A percentile compares a stretch with the other conserved stretches of the same genome.
These are phyloP conservation scores for Micromonas pusilla DNA, from an alignment of 139 green algal species.

Conservation along the genomic window DNA sequence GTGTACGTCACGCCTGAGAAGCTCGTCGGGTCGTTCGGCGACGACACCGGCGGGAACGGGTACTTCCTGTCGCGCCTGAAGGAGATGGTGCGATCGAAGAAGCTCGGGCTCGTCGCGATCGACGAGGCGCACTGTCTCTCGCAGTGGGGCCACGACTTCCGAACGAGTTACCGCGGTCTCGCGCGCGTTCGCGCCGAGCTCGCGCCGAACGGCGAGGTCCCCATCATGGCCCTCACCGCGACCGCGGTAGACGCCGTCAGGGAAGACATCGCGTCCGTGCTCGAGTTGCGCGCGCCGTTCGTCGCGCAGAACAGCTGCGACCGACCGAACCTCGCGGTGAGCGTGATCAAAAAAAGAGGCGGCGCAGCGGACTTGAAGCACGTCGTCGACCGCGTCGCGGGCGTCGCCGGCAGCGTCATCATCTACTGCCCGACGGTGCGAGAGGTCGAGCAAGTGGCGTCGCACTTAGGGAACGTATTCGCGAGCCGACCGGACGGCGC, in stretches of 20 bases:
- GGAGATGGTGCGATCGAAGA: neutral
- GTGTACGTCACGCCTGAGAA: constrained; percentile 46
- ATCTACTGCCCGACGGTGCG: neutral
- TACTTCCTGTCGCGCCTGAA: constrained; percentile 1
- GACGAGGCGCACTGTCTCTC: constrained; percentile 97
- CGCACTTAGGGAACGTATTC: neutral
- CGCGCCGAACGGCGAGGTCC: constrained; percentile 39
- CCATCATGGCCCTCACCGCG: constrained; percentile 77
- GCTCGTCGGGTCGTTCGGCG: neutral
- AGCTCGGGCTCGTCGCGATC: constrained; percentile 43
- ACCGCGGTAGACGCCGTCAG: constrained; percentile 68
- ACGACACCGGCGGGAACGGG: too few species aligned
- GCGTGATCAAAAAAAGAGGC: constrained; percentile 4
- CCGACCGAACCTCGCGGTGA: constrained; percentile 68
- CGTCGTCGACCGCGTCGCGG: neutral
- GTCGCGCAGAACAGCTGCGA: constrained; percentile 88
- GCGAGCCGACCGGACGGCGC: neutral
- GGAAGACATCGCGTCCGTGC: constrained; percentile 56
- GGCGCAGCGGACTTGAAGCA: neutral
- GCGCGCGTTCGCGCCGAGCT: constrained; percentile 68
- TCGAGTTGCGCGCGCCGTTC: constrained; percentile 49
- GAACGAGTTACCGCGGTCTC: constrained; percentile 74
- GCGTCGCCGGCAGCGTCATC: neutral
- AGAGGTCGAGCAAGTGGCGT: neutral
- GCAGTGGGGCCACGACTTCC: constrained; percentile 91